Conservation (phyloP, 2,329 filamentous ascomycete species). For the Periconia digitata region DNA sequence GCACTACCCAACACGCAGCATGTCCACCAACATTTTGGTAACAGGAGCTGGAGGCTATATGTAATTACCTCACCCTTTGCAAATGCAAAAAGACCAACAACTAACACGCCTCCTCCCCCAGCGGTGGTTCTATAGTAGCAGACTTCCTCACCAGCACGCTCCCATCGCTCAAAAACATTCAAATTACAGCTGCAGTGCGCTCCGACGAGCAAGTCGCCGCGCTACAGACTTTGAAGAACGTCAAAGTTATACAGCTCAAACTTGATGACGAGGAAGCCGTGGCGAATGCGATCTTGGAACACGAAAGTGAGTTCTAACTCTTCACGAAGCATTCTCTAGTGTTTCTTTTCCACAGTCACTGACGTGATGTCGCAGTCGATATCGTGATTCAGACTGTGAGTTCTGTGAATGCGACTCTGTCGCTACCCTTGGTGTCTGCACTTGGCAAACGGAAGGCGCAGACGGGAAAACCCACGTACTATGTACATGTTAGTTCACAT, state of each 20-base stretch:
- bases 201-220: not conserved
- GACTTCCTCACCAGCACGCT: not conserved
- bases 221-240: not conserved
- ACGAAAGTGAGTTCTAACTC: no score
- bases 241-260: not conserved
- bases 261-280: not conserved
- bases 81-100: not conserved
- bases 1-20: not conserved
- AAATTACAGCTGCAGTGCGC: not conserved
- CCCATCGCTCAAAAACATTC: not conserved
- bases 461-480: no score
- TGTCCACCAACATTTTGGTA: not conserved
- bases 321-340: no score
- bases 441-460: no score
- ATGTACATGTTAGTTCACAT: no score
- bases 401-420: no score
- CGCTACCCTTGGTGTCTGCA: no score
- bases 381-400: no score
- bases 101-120: not conserved
- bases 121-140: not conserved
- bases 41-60: not conserved
- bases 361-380: no score
- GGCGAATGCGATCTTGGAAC: no score
- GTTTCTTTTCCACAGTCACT: no score
- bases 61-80: not conserved